Evolutionary conservation across 176 grass and related monocot species (phyloP).

Genomic region (Alloteropsis semialata): DNA sequence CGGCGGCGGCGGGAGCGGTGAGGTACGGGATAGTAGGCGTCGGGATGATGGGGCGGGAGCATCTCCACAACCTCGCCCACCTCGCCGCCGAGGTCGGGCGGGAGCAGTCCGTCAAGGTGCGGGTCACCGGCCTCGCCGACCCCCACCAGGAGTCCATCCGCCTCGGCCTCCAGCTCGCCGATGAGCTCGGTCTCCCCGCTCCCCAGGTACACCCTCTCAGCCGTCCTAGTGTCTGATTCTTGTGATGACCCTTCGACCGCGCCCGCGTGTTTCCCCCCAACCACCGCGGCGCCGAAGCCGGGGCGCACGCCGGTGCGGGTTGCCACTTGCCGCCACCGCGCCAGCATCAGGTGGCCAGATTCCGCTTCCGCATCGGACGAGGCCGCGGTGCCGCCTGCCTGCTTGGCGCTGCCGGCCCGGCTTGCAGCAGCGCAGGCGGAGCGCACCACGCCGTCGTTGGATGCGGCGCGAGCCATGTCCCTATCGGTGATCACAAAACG

Average conservation of each 20-base stretch:
- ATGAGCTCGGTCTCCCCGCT: conserved; percentile 50
- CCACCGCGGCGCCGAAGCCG: conserved; percentile 14
- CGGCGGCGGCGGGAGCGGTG: conserved; percentile 28
- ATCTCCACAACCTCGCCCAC: conserved; percentile 80
- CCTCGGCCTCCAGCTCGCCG: conserved; percentile 56
- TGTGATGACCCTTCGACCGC: background rate
- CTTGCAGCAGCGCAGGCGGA: background rate
- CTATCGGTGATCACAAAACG: background rate
- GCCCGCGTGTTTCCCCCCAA: conserved; percentile 12
- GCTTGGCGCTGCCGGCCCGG: too few relatives aligned
- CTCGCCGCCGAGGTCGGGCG: conserved; percentile 39
- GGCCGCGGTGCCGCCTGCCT: background rate
- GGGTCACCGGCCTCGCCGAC: conserved; percentile 70
- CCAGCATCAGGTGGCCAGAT: conserved; percentile 13
- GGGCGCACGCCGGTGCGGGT: background rate
- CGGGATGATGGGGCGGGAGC: conserved; percentile 98
- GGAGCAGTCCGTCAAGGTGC: conserved; percentile 29
- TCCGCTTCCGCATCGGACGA: conserved; percentile 13
- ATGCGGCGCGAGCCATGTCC: background rate
- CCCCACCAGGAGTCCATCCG: conserved; percentile 62
- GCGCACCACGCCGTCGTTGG: background rate
- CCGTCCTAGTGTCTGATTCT: background rate
- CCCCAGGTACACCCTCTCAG: conserved; percentile 41
- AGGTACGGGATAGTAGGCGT: conserved; percentile 87
- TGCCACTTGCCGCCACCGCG: conserved; percentile 1